Evolutionary conservation across 495 filamentous ascomycete genomes (phyloP), one percentile per base, ranked within the genome.

Genomic region (Neurospora sublineolata): DNA sequence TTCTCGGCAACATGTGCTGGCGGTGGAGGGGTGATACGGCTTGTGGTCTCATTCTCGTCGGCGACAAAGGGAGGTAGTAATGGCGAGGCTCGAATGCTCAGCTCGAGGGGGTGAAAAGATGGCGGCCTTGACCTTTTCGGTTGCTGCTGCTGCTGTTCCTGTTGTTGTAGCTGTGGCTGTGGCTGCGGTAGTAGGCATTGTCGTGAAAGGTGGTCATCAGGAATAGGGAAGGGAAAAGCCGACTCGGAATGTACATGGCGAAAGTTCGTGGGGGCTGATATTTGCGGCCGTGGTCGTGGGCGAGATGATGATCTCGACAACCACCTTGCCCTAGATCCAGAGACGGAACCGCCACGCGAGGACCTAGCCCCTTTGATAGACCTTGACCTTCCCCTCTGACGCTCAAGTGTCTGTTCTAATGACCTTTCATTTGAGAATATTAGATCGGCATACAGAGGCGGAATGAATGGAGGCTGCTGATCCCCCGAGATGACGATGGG

Each of bases 41-140:
- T 64, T 33, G 52, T 18, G 12, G 52, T 30, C 27, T 75, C 74
- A 4, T 82, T 77, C 36, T 44, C 70, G 52, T 78, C 73, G 69
- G 76, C 73, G 40, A 81, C 75, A 69, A 89, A 80, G 70, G 85
- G 80, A 37, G 87, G 86, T 5, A 91, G 74, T 23, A 87, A 81
- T 11, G 88, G 86, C 16, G 93, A 92, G 11, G 96, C 83, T 60
- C 85, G 86, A 71, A 96, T 91, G 80, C 87, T 93, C 68, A 96
- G 84, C 80, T 94, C 88, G 42, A 95, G 83, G 12, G 91, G 91
- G 41, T 86, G 85, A 79, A 93, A 93, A 18, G 84, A 79, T 30
- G 78, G 74, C 44, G 80, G 80, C 46, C 78, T 72, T 67, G 14
- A 68, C 64, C 52, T 72, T 33, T 67, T 74, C 58, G 68, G 74